Evolutionary conservation across 2,329 filamentous ascomycete species (phyloP).

Genomic region (Pseudocercospora musae): DNA sequence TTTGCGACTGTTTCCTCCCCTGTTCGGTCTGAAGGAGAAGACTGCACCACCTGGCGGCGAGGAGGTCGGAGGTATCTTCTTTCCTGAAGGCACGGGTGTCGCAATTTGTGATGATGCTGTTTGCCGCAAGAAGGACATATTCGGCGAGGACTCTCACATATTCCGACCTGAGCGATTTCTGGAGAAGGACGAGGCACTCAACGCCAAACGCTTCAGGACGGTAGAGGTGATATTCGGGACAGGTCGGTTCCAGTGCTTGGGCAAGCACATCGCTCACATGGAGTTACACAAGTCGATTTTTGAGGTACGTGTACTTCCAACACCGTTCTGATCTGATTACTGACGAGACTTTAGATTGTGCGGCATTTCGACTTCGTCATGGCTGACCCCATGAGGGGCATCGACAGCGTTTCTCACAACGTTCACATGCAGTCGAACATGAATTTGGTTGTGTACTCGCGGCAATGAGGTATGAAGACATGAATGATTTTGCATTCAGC

Average conservation of each 20-base stretch:
- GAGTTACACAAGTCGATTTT: conserved; percentile 50
- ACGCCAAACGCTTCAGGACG: conserved; percentile 39
- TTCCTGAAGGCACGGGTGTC: conserved; percentile 49
- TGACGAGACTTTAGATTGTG: too few relatives aligned
- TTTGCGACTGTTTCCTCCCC: conserved; percentile 32
- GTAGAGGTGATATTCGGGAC: conserved; percentile 47
- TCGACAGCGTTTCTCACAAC: conserved; percentile 17
- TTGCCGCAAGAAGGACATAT: conserved; percentile 39
- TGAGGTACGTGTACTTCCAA: conserved; percentile 39
- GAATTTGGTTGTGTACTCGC: conserved; percentile 15
- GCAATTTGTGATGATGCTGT: conserved; percentile 44
- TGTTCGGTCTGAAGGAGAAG: conserved; percentile 31
- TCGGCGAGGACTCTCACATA: conserved; percentile 41
- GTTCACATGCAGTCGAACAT: conserved; percentile 21
- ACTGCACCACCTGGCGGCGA: conserved; percentile 27
- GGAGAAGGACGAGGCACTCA: conserved; percentile 35
- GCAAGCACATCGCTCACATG: conserved; percentile 48
- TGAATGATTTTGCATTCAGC: background rate
- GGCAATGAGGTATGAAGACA: background rate
- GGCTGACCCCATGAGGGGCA: conserved; percentile 20
- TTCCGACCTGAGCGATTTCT: conserved; percentile 54
- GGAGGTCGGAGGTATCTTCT: conserved; percentile 37
- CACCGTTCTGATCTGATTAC: too few relatives aligned
- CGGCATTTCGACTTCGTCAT: conserved; percentile 22
- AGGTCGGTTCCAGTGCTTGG: conserved; percentile 48